Conservation (phyloP, 2,329 filamentous ascomycete genomes). For the Pleomassaria siparia region DNA sequence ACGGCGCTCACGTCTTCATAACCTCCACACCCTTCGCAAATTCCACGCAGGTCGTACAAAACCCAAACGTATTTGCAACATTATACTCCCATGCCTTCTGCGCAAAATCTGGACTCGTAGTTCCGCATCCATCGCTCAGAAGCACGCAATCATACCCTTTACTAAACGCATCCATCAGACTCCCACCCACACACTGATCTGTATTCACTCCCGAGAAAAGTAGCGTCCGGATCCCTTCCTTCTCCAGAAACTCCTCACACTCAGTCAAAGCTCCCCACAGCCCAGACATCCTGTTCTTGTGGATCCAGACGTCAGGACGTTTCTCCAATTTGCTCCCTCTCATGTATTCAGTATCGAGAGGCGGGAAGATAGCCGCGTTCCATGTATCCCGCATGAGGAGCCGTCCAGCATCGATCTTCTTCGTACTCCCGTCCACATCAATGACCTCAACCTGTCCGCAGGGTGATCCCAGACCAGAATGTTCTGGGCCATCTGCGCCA, state of each 20-base stretch:
- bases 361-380: slow-evolving; percentile 46
- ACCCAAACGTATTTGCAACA: slow-evolving; percentile 44
- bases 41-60: slow-evolving; percentile 40
- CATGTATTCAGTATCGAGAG: slow-evolving; percentile 36
- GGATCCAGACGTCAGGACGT: slow-evolving; percentile 33
- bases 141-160: slow-evolving; percentile 48
- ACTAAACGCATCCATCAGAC: slow-evolving; percentile 45
- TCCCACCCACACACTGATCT: slow-evolving; percentile 47
- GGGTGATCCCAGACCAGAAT: slow-evolving; percentile 39
- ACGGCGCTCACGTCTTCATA: slow-evolving; percentile 3
- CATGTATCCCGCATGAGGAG: slow-evolving; percentile 44
- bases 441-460: slow-evolving; percentile 19
- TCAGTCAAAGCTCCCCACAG: slow-evolving; percentile 41
- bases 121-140: slow-evolving; percentile 45
- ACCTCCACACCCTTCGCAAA: slow-evolving; percentile 27
- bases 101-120: slow-evolving; percentile 42
- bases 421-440: slow-evolving; percentile 18
- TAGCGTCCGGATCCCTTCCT: slow-evolving; percentile 43
- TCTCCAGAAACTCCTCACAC: slow-evolving; percentile 41
- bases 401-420: slow-evolving; percentile 32
- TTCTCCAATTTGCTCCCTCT: slow-evolving; percentile 15
- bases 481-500: slow-evolving; percentile 17
- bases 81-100: slow-evolving; percentile 46
- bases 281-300: slow-evolving; percentile 47
- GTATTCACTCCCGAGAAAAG: slow-evolving; percentile 48